Base-by-base conservation (phyloP, 495 filamentous ascomycete genomes). In the Corynascus novoguineensis region DNA sequence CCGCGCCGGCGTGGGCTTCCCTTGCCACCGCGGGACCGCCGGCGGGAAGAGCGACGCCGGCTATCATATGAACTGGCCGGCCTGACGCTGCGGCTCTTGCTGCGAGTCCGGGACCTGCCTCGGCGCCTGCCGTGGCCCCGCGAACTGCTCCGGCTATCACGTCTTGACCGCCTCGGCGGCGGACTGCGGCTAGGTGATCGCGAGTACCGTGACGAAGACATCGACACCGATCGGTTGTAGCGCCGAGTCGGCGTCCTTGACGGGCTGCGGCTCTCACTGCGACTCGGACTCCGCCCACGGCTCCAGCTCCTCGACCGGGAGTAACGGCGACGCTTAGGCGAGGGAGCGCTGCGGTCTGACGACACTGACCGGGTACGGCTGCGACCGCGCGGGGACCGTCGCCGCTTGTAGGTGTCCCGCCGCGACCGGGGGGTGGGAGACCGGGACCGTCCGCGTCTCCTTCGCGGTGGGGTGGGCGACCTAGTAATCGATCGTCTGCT, bases 11-110 rank as follows among this genome's bases (percentile, higher is more conserved):
- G 40, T 4, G 25, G 1, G 45, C n/a, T 56, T 46, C 41, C 58
- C 62, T 29, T 58, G 38, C 14, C n/a, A n/a, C 32, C 35, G 37
- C 46, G 45, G 14, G 60, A 63, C 71, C 71, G 79, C 78, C 75
- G 78, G 67, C 65, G 80, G 60, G 81, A 61, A 7, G 81, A 82
- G 31, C 76, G 75, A 54, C 76, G 81, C 58, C 80, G 70, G 57
- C 76, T 76, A 37, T 68, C 65, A 46, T 81, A 50, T 22, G 60
- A 62, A 49, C 59, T 59, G 5, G 50, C 53, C 17, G 59, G 48
- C 44, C 66, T 68, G 11, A 22, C 45, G 40, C 65, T 65, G 24
- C 59, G 69, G 41, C 59, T 73, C 58, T 62, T 72, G 31, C 64
- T 73, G 55, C 59, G 69, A 67, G 61, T 64, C 56, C 62, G 64